Percentiles rank a stretch among this genome's conserved stretches.
These are phyloP conservation scores for Barnettozyma californica DNA, from an alignment of 805 yeast species.

Conservation along the genomic window DNA sequence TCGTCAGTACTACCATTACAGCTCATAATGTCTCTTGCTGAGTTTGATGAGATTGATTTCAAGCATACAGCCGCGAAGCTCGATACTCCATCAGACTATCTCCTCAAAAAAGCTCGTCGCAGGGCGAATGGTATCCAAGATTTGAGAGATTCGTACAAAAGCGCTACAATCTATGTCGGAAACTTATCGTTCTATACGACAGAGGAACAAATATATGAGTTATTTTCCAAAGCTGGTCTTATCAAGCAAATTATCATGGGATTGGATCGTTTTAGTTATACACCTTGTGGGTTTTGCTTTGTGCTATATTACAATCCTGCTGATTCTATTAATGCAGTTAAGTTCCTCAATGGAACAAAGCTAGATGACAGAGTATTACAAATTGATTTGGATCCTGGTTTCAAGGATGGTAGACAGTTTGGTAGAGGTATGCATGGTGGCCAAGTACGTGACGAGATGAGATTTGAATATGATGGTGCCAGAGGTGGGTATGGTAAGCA, in stretches of 20 bases:
- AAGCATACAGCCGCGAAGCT: slow-evolving; percentile 60
- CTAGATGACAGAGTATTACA: slow-evolving; percentile 78
- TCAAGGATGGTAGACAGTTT: slow-evolving; percentile 90
- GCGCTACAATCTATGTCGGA: slow-evolving; percentile 86
- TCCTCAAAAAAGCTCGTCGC: slow-evolving; percentile 55
- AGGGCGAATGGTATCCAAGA: slow-evolving; percentile 50
- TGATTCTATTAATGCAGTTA: slow-evolving; percentile 78
- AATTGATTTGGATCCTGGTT: slow-evolving; percentile 94
- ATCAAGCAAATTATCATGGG: slow-evolving; percentile 89
- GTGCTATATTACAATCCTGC: slow-evolving; percentile 65
- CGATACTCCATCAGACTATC: slow-evolving; percentile 67
- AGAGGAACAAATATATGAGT: slow-evolving; percentile 89
- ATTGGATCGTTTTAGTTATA: slow-evolving; percentile 78
- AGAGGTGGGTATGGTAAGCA: slow-evolving; percentile 39
- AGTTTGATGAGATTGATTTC: slow-evolving; percentile 50
- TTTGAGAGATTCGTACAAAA: slow-evolving; percentile 56
- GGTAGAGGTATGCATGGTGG: slow-evolving; percentile 95
- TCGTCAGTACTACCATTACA: not conserved
- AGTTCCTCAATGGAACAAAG: slow-evolving; percentile 74
- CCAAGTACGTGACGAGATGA: slow-evolving; percentile 70
- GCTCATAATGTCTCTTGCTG: slow-evolving; percentile 35
- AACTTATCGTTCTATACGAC: slow-evolving; percentile 85
- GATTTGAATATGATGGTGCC: slow-evolving; percentile 45
- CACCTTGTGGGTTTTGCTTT: slow-evolving; percentile 97
- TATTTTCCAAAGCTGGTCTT: slow-evolving; percentile 71